Conservation (phyloP, 2,329 filamentous ascomycete genomes). For the Thielaviopsis musarum region DNA sequence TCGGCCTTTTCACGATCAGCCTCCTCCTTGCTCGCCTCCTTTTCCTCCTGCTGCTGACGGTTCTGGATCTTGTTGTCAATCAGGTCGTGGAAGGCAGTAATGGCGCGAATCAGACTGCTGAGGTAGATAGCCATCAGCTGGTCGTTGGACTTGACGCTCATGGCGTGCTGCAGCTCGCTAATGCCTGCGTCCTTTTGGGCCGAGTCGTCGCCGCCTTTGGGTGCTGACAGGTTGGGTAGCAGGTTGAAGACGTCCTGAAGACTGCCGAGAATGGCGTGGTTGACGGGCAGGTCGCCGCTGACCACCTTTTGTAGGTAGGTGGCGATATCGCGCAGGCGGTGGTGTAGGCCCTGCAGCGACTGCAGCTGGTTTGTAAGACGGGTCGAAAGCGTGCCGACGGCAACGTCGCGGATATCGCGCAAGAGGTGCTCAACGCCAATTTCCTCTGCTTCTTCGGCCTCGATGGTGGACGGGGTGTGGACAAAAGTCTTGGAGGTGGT, state of each 20-base stretch:
- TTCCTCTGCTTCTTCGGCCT: constrained; percentile 96
- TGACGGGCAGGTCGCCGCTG: constrained; percentile 80
- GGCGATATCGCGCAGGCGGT: constrained; percentile 87
- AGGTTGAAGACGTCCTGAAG: constrained; percentile 99
- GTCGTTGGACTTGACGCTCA: constrained; percentile 98
- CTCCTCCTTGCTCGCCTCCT: constrained; percentile 71
- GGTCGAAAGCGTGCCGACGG: constrained; percentile 88
- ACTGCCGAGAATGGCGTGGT: constrained; percentile 92
- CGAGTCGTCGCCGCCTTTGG: constrained; percentile 46
- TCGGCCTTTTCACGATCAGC: constrained; percentile 43
- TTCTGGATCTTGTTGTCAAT: constrained; percentile 99
- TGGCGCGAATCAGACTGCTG: constrained; percentile 88
- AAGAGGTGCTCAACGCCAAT: constrained; percentile 97
- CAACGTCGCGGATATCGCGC: constrained; percentile 94
- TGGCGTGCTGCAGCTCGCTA: constrained; percentile 79
- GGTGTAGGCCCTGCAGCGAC: constrained; percentile 87
- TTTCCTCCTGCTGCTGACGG: constrained; percentile 89
- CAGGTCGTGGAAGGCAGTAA: constrained; percentile 95
- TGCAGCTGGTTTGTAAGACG: constrained; percentile 96
- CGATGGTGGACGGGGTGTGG: constrained; percentile 94
- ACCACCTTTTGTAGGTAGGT: constrained; percentile 92
- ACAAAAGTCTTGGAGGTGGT: constrained; percentile 96
- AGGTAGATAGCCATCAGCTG: constrained; percentile 98
- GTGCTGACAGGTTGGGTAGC: constrained; percentile 83
- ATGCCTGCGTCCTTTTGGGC: constrained; percentile 30